Evolutionary conservation across 2,329 filamentous ascomycete genomes (phyloP).

Genomic region (Nannizzia gypsea): DNA sequence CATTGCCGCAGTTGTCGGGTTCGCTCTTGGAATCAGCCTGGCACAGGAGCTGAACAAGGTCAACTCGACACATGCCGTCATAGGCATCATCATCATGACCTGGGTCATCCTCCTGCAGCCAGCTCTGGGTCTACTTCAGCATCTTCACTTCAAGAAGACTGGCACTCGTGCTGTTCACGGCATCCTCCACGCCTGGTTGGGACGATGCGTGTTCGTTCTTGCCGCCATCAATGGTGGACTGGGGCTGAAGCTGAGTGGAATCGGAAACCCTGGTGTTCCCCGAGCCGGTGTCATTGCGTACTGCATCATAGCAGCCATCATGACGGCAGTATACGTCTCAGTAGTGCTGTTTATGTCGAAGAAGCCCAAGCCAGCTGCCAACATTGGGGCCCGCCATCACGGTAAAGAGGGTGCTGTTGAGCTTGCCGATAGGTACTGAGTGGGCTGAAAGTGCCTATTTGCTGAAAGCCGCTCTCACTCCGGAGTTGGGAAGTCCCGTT

Average conservation of each 20-base stretch:
- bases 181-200: conserved; percentile 44
- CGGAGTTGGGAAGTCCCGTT: neutral
- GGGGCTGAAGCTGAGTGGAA: conserved; percentile 38
- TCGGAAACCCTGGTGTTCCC: conserved; percentile 24
- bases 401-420: neutral
- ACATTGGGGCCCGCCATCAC: neutral
- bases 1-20: conserved; percentile 36
- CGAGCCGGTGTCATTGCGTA: conserved; percentile 33
- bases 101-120: conserved; percentile 47
- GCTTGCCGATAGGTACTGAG: neutral
- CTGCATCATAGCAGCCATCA: conserved; percentile 38
- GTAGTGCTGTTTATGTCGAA: conserved; percentile 11
- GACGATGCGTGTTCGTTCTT: conserved; percentile 39
- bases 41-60: conserved; percentile 30
- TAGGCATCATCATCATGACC: conserved; percentile 42
- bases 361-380: neutral
- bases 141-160: conserved; percentile 39
- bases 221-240: conserved; percentile 49
- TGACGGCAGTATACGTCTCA: conserved; percentile 34
- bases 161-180: conserved; percentile 33
- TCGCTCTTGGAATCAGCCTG: conserved; percentile 42
- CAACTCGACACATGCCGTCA: conserved; percentile 38
- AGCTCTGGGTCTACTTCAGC: conserved; percentile 41
- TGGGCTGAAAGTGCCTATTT: neutral
- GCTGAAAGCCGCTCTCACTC: neutral